These are phyloP conservation scores for Geosmithia putterillii DNA, from an alignment of 2,329 filamentous ascomycete species.

Conservation along the genomic window DNA sequence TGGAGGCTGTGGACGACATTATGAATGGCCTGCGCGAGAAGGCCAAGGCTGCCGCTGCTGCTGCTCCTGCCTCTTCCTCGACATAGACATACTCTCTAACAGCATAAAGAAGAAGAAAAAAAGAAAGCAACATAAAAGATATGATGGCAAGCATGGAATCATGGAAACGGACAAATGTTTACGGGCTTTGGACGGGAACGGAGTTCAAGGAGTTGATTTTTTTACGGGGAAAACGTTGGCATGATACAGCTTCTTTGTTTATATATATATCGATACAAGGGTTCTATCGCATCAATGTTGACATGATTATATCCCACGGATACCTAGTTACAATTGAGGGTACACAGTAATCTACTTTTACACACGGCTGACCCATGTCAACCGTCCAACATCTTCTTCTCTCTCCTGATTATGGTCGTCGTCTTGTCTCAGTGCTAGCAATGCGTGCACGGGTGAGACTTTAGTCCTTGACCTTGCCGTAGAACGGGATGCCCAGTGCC, in stretches of 20 bases:
- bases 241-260: not conserved
- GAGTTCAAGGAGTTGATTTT: too few relatives aligned
- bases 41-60: slow-evolving; percentile 17
- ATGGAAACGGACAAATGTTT: too few relatives aligned
- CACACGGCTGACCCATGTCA: not conserved
- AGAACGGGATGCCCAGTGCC: slow-evolving; percentile 51
- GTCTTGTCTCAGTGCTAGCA: not conserved
- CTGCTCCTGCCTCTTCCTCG: too few relatives aligned
- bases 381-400: not conserved
- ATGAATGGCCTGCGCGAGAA: slow-evolving; percentile 55
- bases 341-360: slow-evolving; percentile 1
- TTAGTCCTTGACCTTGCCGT: slow-evolving; percentile 51
- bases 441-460: not conserved
- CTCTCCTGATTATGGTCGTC: not conserved
- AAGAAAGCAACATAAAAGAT: too few relatives aligned
- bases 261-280: not conserved
- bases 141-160: too few relatives aligned
- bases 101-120: not conserved
- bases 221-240: too few relatives aligned
- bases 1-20: slow-evolving; percentile 72
- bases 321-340: not conserved
- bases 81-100: not conserved
- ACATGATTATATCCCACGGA: not conserved
- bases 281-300: not conserved
- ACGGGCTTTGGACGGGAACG: too few relatives aligned